Evolutionary conservation across 768 basidiomycete genomes (phyloP).

Genomic region (Termitomyces sp.): DNA sequence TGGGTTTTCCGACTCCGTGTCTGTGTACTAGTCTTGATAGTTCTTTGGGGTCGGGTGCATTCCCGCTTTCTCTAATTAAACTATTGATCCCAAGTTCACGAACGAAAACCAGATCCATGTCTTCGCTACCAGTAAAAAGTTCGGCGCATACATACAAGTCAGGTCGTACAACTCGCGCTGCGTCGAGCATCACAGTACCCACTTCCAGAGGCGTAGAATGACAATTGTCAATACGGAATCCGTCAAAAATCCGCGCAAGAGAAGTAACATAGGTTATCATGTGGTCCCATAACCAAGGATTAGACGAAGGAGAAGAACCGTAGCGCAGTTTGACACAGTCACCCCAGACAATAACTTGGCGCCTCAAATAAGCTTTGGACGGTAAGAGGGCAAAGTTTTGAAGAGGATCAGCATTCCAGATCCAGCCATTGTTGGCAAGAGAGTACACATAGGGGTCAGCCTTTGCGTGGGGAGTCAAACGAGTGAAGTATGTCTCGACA

Average conservation of each 20-base stretch:
- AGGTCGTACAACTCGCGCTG: constrained; percentile 81
- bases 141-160: constrained; percentile 97
- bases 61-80: constrained; percentile 91
- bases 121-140: constrained; percentile 92
- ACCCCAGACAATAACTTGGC: constrained; percentile 96
- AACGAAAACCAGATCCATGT: constrained; percentile 90
- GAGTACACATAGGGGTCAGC: constrained; percentile 58
- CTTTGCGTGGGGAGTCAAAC: constrained; percentile 42
- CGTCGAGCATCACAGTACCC: constrained; percentile 93
- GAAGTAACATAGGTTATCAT: constrained; percentile 80
- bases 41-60: constrained; percentile 86
- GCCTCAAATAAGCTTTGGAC: constrained; percentile 91
- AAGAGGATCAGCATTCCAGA: constrained; percentile 94
- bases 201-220: constrained; percentile 96
- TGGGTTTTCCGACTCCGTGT: constrained; percentile 88
- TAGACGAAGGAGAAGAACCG: constrained; percentile 69
- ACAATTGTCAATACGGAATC: constrained; percentile 97
- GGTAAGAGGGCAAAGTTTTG: constrained; percentile 89
- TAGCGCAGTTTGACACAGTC: constrained; percentile 99
- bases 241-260: constrained; percentile 83
- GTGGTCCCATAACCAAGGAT: constrained; percentile 93
- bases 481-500: constrained; percentile 91
- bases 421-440: constrained; percentile 98
- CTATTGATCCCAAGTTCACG: constrained; percentile 90
- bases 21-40: constrained; percentile 83